These are phyloP conservation scores for Nakaseomyces sp. DNA, from an alignment of 1,139 yeast species.

Conservation along the genomic window DNA sequence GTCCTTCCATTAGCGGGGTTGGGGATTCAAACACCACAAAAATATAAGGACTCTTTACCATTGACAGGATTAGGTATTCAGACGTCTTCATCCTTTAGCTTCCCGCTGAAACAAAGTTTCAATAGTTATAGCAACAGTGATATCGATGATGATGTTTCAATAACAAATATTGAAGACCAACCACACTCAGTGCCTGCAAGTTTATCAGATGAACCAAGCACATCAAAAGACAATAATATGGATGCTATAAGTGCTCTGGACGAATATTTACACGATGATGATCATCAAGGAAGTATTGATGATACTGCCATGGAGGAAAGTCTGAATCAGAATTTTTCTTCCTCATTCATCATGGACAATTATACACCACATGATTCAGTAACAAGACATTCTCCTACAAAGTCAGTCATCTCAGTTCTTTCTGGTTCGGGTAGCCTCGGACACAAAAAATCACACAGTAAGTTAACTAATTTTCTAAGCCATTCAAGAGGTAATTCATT, in stretches of 20 bases:
- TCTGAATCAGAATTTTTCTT: slow-evolving; percentile 19
- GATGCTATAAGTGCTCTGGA: slow-evolving; percentile 27
- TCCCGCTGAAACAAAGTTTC: not conserved
- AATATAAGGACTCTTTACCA: not conserved
- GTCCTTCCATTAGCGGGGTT: not conserved
- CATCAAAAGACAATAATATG: slow-evolving; percentile 2
- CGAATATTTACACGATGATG: slow-evolving; percentile 19
- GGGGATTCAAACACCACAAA: not conserved
- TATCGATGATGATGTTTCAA: not conserved
- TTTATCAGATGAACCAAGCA: not conserved
- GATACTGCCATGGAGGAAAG: slow-evolving; percentile 18
- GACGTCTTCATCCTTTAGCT: slow-evolving; percentile 2
- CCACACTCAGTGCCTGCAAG: not conserved
- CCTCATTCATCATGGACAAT: slow-evolving; percentile 12
- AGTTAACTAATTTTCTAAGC: slow-evolving; percentile 11
- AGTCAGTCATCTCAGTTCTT: slow-evolving; percentile 26
- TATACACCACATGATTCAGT: slow-evolving; percentile 11
- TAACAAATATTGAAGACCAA: not conserved
- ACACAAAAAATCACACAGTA: slow-evolving; percentile 16
- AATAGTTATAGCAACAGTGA: not conserved
- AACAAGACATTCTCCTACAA: slow-evolving; percentile 28
- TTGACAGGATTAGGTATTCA: slow-evolving; percentile 1
- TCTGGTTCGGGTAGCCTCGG: slow-evolving; percentile 18
- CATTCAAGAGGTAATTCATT: slow-evolving; percentile 19
- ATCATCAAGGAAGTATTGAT: slow-evolving; percentile 11